phyloP scores from a whole-genome alignment of 495 filamentous ascomycete genomes.

The Trichoderma orchidacearum region DNA sequence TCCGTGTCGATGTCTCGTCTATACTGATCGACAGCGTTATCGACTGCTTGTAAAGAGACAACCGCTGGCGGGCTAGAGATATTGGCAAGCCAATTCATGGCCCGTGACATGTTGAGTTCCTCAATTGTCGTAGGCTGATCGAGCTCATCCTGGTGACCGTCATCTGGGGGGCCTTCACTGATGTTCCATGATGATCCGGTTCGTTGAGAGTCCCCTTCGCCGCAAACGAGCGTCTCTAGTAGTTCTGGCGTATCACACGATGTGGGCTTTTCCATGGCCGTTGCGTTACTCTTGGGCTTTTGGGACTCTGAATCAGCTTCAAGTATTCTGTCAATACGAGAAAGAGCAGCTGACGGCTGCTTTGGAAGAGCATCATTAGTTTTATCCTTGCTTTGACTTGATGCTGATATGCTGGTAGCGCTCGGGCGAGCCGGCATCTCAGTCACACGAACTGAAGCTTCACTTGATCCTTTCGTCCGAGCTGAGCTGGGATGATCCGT shows the following conservation, averaged over 20 bases:
- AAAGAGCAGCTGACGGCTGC: background rate
- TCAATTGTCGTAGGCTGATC: background rate
- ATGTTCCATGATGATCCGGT: background rate
- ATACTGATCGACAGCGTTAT: constrained; percentile 7
- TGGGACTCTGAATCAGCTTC: background rate
- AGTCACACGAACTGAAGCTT: background rate
- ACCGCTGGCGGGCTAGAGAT: background rate
- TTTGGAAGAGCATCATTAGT: too few species aligned
- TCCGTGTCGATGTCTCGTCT: constrained; percentile 16
- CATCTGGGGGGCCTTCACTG: background rate
- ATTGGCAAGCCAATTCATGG: background rate
- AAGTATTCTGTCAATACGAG: too few species aligned
- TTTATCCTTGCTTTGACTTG: background rate
- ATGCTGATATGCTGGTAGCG: background rate
- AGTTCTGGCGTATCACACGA: background rate
- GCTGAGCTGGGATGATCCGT: background rate
- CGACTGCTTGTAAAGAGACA: background rate
- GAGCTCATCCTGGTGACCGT: background rate
- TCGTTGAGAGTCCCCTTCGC: background rate
- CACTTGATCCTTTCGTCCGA: background rate
- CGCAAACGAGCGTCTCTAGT: background rate
- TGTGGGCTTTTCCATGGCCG: background rate
- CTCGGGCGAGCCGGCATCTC: background rate
- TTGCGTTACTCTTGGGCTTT: background rate
- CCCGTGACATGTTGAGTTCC: background rate